Percentiles rank a stretch among this genome's conserved stretches.
Evolutionary conservation across 2,329 filamentous ascomycete genomes (phyloP).

Genomic region (Exophiala sp.): DNA sequence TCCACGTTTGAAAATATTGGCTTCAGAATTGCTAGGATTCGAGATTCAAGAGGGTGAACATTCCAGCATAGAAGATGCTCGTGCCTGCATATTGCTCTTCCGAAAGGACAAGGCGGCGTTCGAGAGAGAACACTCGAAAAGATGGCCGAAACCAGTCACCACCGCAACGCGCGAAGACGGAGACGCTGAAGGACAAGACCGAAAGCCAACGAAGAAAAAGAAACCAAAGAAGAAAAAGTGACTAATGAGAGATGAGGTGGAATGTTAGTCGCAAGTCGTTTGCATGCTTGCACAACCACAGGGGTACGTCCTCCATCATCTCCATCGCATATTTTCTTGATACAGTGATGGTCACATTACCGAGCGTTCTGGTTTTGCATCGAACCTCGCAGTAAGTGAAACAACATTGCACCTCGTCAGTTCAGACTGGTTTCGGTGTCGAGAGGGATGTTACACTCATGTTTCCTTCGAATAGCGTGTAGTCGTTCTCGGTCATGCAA

Average conservation of each 20-base stretch:
- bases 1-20: constrained; percentile 55
- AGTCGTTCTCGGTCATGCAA: constrained; percentile 59
- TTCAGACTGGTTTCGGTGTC: background rate
- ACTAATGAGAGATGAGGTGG: background rate
- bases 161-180: background rate
- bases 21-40: constrained; percentile 55
- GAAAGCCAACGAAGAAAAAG: constrained; percentile 47
- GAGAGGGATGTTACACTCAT: background rate
- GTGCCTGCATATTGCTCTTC: constrained; percentile 87
- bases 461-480: no score
- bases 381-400: constrained; percentile 73
- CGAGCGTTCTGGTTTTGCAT: constrained; percentile 67
- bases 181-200: constrained; percentile 12
- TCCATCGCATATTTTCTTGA: constrained; percentile 48
- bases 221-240: constrained; percentile 42
- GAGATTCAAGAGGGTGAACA: constrained; percentile 60
- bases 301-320: constrained; percentile 67
- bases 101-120: constrained; percentile 78
- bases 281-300: constrained; percentile 38
- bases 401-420: constrained; percentile 57
- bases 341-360: constrained; percentile 69
- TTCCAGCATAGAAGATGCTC: constrained; percentile 70
- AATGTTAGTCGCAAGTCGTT: background rate
- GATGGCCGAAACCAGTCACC: constrained; percentile 29
- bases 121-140: constrained; percentile 72